Evolutionary conservation across 2,329 filamentous ascomycete species (phyloP).

Genomic region (Penicillium janthinellum): DNA sequence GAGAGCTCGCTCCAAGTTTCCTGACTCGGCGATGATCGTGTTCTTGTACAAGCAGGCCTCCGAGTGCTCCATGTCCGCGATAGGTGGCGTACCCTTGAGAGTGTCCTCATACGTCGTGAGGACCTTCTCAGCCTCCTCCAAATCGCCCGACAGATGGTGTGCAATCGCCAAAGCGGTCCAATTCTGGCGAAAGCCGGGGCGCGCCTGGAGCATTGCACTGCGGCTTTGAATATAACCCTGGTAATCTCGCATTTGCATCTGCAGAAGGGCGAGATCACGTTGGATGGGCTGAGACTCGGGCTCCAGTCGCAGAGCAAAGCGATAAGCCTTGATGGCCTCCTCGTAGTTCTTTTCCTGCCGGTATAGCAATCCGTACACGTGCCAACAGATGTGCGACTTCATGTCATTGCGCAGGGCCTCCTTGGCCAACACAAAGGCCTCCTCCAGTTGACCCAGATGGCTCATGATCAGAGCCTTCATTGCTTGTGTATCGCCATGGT

Average conservation of each 20-base stretch:
- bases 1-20: conserved; percentile 78
- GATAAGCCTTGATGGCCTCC: conserved; percentile 98
- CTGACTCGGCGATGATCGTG: conserved; percentile 84
- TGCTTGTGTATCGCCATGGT: conserved; percentile 96
- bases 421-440: conserved; percentile 92
- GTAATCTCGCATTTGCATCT: conserved; percentile 96
- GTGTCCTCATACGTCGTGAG: conserved; percentile 92
- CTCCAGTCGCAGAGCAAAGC: conserved; percentile 88
- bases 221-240: conserved; percentile 89
- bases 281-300: conserved; percentile 95
- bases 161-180: conserved; percentile 98
- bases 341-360: conserved; percentile 96
- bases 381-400: conserved; percentile 99
- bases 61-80: conserved; percentile 85
- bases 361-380: conserved; percentile 95
- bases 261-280: conserved; percentile 86
- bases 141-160: conserved; percentile 84
- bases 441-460: conserved; percentile 84
- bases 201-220: conserved; percentile 80
- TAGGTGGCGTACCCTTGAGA: conserved; percentile 75
- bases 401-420: conserved; percentile 91
- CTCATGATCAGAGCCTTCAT: conserved; percentile 99
- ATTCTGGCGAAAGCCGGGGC: conserved; percentile 80
- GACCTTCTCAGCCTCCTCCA: conserved; percentile 84
- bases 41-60: conserved; percentile 97